phyloP scores from a whole-genome alignment of 352 stramenopile genomes.

The Pelagophyceae sp. region DNA sequence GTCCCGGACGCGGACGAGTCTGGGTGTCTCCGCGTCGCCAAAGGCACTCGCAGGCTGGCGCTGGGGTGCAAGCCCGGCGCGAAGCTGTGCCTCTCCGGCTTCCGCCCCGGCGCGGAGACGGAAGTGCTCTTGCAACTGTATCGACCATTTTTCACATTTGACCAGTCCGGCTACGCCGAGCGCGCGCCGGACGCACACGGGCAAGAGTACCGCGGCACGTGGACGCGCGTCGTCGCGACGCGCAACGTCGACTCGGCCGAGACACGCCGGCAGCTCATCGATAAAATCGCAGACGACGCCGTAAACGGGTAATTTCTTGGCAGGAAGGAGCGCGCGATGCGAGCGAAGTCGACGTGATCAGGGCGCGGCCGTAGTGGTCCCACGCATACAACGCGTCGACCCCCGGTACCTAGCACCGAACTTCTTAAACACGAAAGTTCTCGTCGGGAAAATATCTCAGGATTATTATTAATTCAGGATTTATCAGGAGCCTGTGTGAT shows the following conservation, averaged over 20 bases:
- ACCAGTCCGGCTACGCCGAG: not conserved
- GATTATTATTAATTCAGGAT: too few species aligned
- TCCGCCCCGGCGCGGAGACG: conserved; percentile 31
- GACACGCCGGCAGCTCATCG: not conserved
- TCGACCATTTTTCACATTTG: not conserved
- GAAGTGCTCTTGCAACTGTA: not conserved
- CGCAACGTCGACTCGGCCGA: not conserved
- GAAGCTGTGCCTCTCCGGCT: conserved; percentile 39
- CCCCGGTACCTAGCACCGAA: too few species aligned
- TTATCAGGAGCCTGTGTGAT: too few species aligned
- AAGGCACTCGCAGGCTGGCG: too few species aligned
- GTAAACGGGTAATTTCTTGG: not conserved
- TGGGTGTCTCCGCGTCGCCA: too few species aligned
- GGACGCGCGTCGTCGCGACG: not conserved
- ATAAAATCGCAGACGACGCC: not conserved
- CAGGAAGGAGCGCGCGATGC: too few species aligned
- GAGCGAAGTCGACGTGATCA: too few species aligned
- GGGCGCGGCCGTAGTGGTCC: too few species aligned
- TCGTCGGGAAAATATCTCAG: too few species aligned
- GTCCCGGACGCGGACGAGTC: too few species aligned
- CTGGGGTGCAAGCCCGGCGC: conserved; percentile 26
- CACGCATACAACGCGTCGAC: too few species aligned
- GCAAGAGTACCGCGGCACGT: not conserved
- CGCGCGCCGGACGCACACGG: not conserved
- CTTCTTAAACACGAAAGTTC: too few species aligned